Percentiles rank a stretch among this genome's conserved stretches.
These are phyloP conservation scores for Colletotrichum lupini DNA, from an alignment of 2,329 filamentous ascomycete genomes.

Conservation along the genomic window DNA sequence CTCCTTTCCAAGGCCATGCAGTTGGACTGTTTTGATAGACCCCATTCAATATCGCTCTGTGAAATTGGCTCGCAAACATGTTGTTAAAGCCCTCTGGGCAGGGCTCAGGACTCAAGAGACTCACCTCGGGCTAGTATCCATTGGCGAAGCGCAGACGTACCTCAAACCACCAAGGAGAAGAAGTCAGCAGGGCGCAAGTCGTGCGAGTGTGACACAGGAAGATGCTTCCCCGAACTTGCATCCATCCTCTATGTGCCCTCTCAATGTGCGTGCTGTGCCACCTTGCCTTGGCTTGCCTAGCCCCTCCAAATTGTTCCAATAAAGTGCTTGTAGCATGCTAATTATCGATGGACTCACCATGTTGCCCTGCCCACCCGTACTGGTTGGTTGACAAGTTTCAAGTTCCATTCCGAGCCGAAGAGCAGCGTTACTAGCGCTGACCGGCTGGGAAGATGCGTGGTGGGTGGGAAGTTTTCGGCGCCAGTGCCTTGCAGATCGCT, in stretches of 20 bases:
- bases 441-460: neutral
- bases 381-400: slow-evolving; percentile 12
- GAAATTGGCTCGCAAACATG: neutral
- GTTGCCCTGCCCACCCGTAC: neutral
- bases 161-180: neutral
- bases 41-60: neutral
- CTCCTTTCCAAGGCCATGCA: neutral
- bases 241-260: neutral
- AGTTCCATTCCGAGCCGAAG: slow-evolving; percentile 12
- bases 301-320: neutral
- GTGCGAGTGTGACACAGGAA: slow-evolving; percentile 2
- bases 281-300: too few species aligned
- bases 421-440: slow-evolving; percentile 29
- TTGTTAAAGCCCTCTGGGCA: neutral
- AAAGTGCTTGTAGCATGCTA: slow-evolving; percentile 19
- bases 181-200: neutral
- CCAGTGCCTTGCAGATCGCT: slow-evolving; percentile 24
- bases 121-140: neutral
- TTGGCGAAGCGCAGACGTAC: slow-evolving; percentile 3
- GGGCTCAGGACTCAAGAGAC: too few species aligned
- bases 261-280: neutral
- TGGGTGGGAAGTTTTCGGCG: neutral
- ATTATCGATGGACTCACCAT: slow-evolving; percentile 18
- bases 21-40: neutral
- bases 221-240: neutral